Evolutionary conservation across 2,329 filamentous ascomycete genomes (phyloP).

Genomic region (Nemania serpens): DNA sequence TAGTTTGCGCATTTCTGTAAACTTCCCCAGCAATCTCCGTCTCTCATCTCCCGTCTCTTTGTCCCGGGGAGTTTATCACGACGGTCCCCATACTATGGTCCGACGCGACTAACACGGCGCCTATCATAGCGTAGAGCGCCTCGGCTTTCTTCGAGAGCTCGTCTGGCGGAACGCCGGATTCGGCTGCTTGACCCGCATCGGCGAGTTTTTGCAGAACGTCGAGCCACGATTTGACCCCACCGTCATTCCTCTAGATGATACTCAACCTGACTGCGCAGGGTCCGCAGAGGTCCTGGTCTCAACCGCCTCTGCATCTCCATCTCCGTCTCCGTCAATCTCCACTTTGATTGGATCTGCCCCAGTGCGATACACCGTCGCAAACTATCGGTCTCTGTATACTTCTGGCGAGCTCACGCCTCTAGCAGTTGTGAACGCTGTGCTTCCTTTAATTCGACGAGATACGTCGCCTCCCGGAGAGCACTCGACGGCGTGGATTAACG

Average conservation of each 20-base stretch:
- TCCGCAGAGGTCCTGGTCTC: background rate
- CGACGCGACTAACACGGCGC: background rate
- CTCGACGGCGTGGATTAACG: constrained; percentile 51
- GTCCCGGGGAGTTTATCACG: background rate
- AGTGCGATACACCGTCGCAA: constrained; percentile 45
- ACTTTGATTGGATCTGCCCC: constrained; percentile 1
- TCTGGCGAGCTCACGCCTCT: constrained; percentile 52
- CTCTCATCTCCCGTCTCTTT: background rate
- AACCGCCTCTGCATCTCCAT: background rate
- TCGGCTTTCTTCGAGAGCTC: constrained; percentile 1
- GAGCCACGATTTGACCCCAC: constrained; percentile 20
- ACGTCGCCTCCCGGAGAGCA: constrained; percentile 43
- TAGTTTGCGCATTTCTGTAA: constrained; percentile 19
- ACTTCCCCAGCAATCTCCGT: background rate
- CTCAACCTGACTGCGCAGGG: background rate
- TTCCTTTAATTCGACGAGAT: constrained; percentile 50
- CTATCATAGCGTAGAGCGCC: constrained; percentile 6
- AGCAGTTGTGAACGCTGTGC: constrained; percentile 50
- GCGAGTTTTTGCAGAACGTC: constrained; percentile 6
- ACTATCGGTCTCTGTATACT: constrained; percentile 52
- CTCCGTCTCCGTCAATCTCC: background rate
- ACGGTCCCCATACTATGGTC: background rate
- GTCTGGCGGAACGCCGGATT: constrained; percentile 15
- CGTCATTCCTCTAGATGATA: constrained; percentile 4
- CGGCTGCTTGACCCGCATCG: constrained; percentile 2